phyloP scores from a whole-genome alignment of 2,329 filamentous ascomycete species.

The Calonectria multiphialidica region DNA sequence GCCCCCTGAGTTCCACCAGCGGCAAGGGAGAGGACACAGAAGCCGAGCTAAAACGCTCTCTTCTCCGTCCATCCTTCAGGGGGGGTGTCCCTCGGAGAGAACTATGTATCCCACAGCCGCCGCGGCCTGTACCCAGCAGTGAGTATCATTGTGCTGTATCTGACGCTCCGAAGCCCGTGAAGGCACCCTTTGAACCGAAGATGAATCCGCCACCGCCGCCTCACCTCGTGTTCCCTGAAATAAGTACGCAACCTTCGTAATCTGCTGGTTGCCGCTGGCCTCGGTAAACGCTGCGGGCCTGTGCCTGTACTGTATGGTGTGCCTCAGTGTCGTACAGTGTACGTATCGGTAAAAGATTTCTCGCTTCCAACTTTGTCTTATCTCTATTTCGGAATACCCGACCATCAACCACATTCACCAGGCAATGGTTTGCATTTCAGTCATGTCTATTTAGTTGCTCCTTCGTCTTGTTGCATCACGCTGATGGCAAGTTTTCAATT shows the following conservation, averaged over 20 bases:
- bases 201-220: slow-evolving; percentile 42
- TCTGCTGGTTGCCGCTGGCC: slow-evolving; percentile 31
- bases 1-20: slow-evolving; percentile 35
- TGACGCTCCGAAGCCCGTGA: slow-evolving; percentile 21
- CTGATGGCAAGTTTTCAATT: neutral
- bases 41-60: slow-evolving; percentile 41
- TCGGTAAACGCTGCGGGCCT: slow-evolving; percentile 26
- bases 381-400: slow-evolving; percentile 35
- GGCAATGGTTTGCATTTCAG: slow-evolving; percentile 6
- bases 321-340: slow-evolving; percentile 32
- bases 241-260: slow-evolving; percentile 29
- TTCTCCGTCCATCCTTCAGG: slow-evolving; percentile 32
- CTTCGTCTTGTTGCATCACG: neutral
- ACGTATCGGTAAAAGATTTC: slow-evolving; percentile 32
- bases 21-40: slow-evolving; percentile 36
- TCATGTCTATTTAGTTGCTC: neutral
- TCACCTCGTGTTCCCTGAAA: slow-evolving; percentile 35
- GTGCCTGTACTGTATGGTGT: slow-evolving; percentile 34
- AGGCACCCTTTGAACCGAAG: slow-evolving; percentile 43
- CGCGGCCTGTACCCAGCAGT: slow-evolving; percentile 4
- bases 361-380: slow-evolving; percentile 29
- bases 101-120: slow-evolving; percentile 12
- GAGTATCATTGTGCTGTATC: neutral
- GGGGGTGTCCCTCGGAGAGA: slow-evolving; percentile 13
- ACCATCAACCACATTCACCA: slow-evolving; percentile 20